A percentile compares a stretch with the other conserved stretches of the same genome.
These are phyloP conservation scores for Lipomyces sp. DNA, from an alignment of 805 yeast genomes.

Conservation along the genomic window DNA sequence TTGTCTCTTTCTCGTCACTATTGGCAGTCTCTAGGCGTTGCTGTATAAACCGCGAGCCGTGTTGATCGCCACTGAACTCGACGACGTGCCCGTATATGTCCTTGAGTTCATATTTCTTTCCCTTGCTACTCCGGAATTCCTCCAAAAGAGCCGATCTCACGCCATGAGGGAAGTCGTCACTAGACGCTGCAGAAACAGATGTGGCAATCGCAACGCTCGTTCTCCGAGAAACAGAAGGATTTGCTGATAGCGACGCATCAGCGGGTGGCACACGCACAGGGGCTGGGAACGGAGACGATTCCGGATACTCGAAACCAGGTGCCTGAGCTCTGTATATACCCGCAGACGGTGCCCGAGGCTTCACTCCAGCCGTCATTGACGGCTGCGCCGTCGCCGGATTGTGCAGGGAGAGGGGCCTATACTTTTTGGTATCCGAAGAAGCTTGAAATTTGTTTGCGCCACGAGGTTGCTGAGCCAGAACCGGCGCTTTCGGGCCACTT, in stretches of 20 bases:
- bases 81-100: constrained; percentile 85
- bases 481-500: constrained; percentile 4
- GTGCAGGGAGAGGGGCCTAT: constrained; percentile 16
- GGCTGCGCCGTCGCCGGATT: constrained; percentile 14
- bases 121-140: constrained; percentile 73
- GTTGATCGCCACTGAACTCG: constrained; percentile 94
- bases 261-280: constrained; percentile 9
- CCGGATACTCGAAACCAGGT: constrained; percentile 15
- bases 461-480: background rate
- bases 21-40: constrained; percentile 72
- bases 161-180: constrained; percentile 30
- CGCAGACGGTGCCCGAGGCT: constrained; percentile 2
- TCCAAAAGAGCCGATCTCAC: constrained; percentile 65
- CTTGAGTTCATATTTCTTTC: constrained; percentile 64
- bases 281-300: constrained; percentile 13
- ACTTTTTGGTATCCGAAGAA: constrained; percentile 18
- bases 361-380: constrained; percentile 4
- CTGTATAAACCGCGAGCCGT: constrained; percentile 96
- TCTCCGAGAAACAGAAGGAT: constrained; percentile 7
- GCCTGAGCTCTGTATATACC: constrained; percentile 19
- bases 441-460: constrained; percentile 6
- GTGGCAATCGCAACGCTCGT: constrained; percentile 12
- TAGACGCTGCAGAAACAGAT: constrained; percentile 2
- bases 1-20: constrained; percentile 73
- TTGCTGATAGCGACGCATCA: constrained; percentile 6